These are phyloP conservation scores for Lipomyces orientalis DNA, from an alignment of 805 yeast species.

Conservation along the genomic window DNA sequence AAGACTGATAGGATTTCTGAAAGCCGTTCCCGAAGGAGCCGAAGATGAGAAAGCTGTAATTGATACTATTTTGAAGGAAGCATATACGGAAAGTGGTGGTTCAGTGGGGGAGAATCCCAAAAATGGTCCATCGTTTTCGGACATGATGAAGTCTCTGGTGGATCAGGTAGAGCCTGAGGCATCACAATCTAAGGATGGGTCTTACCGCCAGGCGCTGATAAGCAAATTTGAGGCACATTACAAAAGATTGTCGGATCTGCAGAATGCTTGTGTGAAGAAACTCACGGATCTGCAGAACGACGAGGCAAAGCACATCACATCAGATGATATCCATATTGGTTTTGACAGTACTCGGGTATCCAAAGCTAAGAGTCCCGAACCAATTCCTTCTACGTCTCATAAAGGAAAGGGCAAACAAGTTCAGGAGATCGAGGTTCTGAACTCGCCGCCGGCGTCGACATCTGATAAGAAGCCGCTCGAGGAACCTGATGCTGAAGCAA, in stretches of 20 bases:
- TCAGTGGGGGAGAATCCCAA: slow-evolving; percentile 28
- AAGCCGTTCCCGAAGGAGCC: slow-evolving; percentile 40
- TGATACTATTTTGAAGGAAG: slow-evolving; percentile 13
- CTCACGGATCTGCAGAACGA: slow-evolving; percentile 71
- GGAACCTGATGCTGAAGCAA: slow-evolving; percentile 16
- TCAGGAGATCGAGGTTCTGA: slow-evolving; percentile 47
- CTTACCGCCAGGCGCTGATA: slow-evolving; percentile 44
- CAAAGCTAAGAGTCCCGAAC: slow-evolving; percentile 49
- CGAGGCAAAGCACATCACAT: slow-evolving; percentile 74
- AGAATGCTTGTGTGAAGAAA: slow-evolving; percentile 67
- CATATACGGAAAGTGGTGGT: slow-evolving; percentile 40
- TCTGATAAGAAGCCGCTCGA: slow-evolving; percentile 9
- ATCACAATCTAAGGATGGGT: slow-evolving; percentile 52
- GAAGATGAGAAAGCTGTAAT: slow-evolving; percentile 7
- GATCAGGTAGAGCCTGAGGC: slow-evolving; percentile 73
- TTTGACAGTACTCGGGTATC: slow-evolving; percentile 85
- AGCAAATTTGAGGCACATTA: slow-evolving; percentile 63
- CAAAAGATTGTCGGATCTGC: slow-evolving; percentile 68
- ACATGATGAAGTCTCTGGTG: slow-evolving; percentile 89
- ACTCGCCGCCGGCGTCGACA: slow-evolving; percentile 37
- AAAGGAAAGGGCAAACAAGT: slow-evolving; percentile 35
- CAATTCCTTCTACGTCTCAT: slow-evolving; percentile 42
- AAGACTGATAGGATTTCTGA: slow-evolving; percentile 55
- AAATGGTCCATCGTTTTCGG: slow-evolving; percentile 67
- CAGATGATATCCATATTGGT: slow-evolving; percentile 91